A percentile compares a stretch with the other conserved stretches of the same genome.
phyloP scores from a whole-genome alignment of 164 flowering plant species.

The Chloranthus sessilifolius region DNA sequence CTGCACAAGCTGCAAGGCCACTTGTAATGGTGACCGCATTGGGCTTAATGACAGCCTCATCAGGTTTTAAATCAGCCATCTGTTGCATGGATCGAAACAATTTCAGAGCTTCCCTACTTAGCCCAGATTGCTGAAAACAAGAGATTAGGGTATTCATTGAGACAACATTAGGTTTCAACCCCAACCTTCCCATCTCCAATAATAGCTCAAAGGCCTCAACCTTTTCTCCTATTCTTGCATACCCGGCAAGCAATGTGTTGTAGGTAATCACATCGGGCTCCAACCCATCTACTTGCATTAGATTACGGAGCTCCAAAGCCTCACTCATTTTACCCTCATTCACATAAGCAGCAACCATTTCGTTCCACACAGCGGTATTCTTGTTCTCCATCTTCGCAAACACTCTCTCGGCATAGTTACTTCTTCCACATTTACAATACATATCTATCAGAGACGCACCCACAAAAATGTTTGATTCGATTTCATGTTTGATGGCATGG shows the following conservation, averaged over 20 bases:
- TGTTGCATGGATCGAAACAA: conserved; percentile 35
- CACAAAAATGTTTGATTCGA: conserved; percentile 23
- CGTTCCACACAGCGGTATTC: conserved; percentile 41
- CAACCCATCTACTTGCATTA: conserved; percentile 27
- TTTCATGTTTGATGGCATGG: conserved; percentile 25
- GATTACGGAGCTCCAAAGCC: conserved; percentile 22
- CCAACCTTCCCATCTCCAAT: conserved; percentile 26
- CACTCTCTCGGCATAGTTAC: conserved; percentile 27
- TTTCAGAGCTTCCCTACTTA: conserved; percentile 32
- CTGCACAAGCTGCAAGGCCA: conserved; percentile 52
- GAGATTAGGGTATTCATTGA: conserved; percentile 35
- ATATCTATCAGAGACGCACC: conserved; percentile 40
- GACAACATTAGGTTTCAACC: conserved; percentile 36
- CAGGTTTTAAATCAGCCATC: neutral
- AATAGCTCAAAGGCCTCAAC: conserved; percentile 32
- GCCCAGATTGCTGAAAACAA: conserved; percentile 49
- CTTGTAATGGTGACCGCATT: conserved; percentile 26
- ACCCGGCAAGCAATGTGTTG: conserved; percentile 37
- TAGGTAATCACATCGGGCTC: conserved; percentile 41
- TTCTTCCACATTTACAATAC: conserved; percentile 39
- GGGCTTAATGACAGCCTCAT: conserved; percentile 16
- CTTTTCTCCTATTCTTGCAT: conserved; percentile 35
- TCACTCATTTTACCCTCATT: conserved; percentile 29
- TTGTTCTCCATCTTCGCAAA: conserved; percentile 24
- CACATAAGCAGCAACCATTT: conserved; percentile 37